Evolutionary conservation across 768 basidiomycete species (phyloP), one percentile per base, ranked within the genome.

Genomic region (Glaciozyma martinii): DNA sequence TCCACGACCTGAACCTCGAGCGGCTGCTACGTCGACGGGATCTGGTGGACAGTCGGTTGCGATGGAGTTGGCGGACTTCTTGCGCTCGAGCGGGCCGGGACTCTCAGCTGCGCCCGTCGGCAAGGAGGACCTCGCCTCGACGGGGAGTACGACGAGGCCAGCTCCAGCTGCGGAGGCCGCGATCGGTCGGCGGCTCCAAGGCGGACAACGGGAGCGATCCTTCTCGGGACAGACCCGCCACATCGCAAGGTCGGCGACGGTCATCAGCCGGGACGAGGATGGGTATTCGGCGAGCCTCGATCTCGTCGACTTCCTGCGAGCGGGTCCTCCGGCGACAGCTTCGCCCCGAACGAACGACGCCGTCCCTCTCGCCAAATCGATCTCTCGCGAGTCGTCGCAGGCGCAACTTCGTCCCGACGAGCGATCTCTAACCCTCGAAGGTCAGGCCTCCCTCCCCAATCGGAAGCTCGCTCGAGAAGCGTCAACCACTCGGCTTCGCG

Each of bases 281-380:
- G 27, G 29, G 18, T 43, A 56, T 42, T n/a, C 62, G 60, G 21
- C 59, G 6, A 67, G 49, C 1, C 21, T 30, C 21, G 62, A 61
- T 12, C 63, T 67, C 44, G 66, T 62, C 52, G 66, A 63, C 12
- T 67, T 67, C 50, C 27, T 67, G 15, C 59, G 55, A n/a, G 50
- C 58, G 12, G 59, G 56, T 43, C 57, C 57, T 4, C 66, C 66
- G 8, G 29, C 7, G 30, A 7, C 49, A 25, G 49, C 5, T 8
- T 4, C 49, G 25, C 25, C 5, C 2, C 37, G 12, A 6, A 40
- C 37, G 37, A 40, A 6, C 37, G 37, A 13, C 37, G 37, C 37
- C 37, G 3, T 13, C 37, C 15, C 37, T 3, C 10, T 13, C 33
- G 10, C 49, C 27, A 52, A 52, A 12, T 16, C 25, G 27, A 23